Evolutionary conservation across 306 rosid genomes (phyloP).

Genomic region (Quercus robur): DNA sequence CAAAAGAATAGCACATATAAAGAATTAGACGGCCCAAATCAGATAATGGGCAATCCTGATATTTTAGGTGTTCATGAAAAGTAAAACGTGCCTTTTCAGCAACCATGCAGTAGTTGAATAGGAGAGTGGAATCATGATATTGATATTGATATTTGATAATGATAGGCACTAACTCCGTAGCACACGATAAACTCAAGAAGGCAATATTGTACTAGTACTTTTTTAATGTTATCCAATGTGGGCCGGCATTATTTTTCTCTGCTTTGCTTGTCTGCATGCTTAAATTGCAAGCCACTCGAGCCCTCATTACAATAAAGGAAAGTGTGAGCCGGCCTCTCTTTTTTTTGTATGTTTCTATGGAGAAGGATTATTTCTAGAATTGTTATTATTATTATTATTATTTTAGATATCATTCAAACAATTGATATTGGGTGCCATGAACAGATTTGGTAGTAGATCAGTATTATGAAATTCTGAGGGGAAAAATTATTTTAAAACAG

Average conservation of each 20-base stretch:
- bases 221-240: neutral
- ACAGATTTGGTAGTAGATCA: too few relatives aligned
- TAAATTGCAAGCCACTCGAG: conserved; percentile 42
- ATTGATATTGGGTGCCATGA: too few relatives aligned
- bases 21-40: neutral
- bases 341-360: too few relatives aligned
- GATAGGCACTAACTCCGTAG: conserved; percentile 12
- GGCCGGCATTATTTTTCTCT: conserved; percentile 33
- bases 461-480: too few relatives aligned
- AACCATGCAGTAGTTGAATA: too few relatives aligned
- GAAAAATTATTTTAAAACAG: too few relatives aligned
- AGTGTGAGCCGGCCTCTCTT: neutral
- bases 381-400: too few relatives aligned
- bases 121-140: neutral
- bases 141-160: neutral
- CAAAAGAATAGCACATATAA: neutral
- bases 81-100: too few relatives aligned
- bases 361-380: too few relatives aligned
- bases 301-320: neutral
- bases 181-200: neutral
- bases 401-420: too few relatives aligned
- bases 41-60: neutral
- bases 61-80: neutral
- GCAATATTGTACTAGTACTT: neutral
- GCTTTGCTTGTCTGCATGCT: conserved; percentile 22